A percentile compares a stretch with the other conserved stretches of the same genome.
Evolutionary conservation across 1,284 basidiomycete genomes (phyloP).

Genomic region (Bjerkandera adusta): DNA sequence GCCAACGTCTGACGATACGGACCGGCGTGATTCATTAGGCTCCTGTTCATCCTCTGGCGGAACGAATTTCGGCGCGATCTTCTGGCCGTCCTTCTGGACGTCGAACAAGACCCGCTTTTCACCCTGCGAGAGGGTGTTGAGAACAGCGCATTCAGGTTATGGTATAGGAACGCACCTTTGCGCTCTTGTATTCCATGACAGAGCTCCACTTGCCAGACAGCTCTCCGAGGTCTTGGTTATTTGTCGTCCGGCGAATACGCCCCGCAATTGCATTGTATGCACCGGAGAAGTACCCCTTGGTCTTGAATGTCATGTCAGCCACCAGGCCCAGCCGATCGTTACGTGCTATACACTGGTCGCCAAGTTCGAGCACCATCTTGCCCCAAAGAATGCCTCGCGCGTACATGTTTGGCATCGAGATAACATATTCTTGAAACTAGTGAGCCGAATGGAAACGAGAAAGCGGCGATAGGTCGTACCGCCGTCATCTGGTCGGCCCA

Average conservation of each 20-base stretch:
- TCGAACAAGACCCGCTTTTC: conserved; percentile 84
- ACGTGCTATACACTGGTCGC: conserved; percentile 85
- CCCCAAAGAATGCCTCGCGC: conserved; percentile 97
- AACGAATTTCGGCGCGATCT: conserved; percentile 81
- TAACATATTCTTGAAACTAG: conserved; percentile 62
- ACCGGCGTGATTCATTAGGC: conserved; percentile 86
- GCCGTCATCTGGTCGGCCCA: conserved; percentile 84
- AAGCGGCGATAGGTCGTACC: conserved; percentile 44
- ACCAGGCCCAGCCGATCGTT: conserved; percentile 76
- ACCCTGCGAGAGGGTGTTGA: conserved; percentile 36
- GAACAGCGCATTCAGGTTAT: not conserved
- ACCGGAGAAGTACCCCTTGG: conserved; percentile 98
- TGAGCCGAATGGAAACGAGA: conserved; percentile 1
- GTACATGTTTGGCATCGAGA: conserved; percentile 98
- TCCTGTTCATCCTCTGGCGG: conserved; percentile 88
- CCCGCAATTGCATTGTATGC: conserved; percentile 93
- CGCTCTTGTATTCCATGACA: conserved; percentile 82
- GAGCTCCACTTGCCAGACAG: conserved; percentile 91
- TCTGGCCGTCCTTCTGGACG: conserved; percentile 69
- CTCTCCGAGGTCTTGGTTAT: conserved; percentile 78
- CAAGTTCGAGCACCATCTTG: conserved; percentile 97
- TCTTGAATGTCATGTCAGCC: conserved; percentile 96
- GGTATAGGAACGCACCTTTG: conserved; percentile 45
- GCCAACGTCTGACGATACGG: conserved; percentile 22
- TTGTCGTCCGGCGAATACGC: conserved; percentile 57